These are phyloP conservation scores for Tetradesmus lagerheimii DNA, from an alignment of 139 green algal species.

Conservation along the genomic window DNA sequence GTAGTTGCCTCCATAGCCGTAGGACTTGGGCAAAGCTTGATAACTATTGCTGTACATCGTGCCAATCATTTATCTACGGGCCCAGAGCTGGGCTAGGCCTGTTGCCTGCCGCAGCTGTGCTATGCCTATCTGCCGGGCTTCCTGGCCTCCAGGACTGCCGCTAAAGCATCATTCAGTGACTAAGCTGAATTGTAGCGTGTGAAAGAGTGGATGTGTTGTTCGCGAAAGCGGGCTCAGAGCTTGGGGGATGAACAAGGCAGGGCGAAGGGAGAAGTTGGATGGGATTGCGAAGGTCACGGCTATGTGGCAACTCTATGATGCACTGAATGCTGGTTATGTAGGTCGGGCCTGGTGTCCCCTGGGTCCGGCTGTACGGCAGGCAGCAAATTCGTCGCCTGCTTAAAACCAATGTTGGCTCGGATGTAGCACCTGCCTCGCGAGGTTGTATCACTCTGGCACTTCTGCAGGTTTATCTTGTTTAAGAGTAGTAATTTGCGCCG, in stretches of 20 bases:
- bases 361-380: not conserved
- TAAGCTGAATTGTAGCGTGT: not conserved
- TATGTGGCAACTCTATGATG: not conserved
- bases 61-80: constrained; percentile 10
- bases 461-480: not conserved
- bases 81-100: not conserved
- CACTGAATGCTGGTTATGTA: not conserved
- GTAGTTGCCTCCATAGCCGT: constrained; percentile 29
- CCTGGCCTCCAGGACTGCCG: not conserved
- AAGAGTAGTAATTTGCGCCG: not conserved
- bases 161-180: not conserved
- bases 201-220: not conserved
- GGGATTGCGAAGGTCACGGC: not conserved
- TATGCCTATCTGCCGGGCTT: not conserved
- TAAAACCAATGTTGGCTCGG: not conserved
- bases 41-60: constrained; percentile 20
- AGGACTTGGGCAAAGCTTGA: constrained; percentile 22
- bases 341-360: not conserved
- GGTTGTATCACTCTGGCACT: not conserved
- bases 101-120: not conserved
- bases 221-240: not conserved
- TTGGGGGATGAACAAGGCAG: not conserved
- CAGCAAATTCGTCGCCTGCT: not conserved
- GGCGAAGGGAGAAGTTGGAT: not conserved
- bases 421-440: not conserved